Conservation (phyloP, 208 protist genomes). For the Herpetomonas samuelpessoai region DNA sequence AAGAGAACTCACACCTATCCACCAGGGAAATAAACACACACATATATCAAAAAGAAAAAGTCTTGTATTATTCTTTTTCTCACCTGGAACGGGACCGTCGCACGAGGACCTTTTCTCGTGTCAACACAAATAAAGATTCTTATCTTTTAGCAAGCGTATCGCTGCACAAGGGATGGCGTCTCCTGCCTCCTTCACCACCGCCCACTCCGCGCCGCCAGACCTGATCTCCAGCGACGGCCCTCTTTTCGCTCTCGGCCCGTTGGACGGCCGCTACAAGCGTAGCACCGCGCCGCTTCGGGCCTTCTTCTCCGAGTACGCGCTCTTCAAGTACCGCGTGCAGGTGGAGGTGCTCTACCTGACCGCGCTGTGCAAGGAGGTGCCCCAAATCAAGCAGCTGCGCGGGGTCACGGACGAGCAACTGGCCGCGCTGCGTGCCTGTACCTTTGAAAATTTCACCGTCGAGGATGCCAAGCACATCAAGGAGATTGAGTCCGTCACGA, state of each 20-base stretch:
- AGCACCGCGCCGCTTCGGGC: conserved; percentile 55
- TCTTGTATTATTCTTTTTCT: no score
- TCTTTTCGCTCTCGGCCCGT: conserved; percentile 89
- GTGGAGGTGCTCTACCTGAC: conserved; percentile 93
- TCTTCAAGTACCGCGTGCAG: conserved; percentile 89
- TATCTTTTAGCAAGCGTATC: no score
- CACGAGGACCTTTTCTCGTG: no score
- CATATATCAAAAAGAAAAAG: no score
- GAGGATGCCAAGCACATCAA: conserved; percentile 89
- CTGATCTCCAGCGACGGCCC: conserved; percentile 28
- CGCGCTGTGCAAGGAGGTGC: conserved; percentile 69
- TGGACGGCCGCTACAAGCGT: conserved; percentile 94
- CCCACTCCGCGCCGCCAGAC: conserved; percentile 8
- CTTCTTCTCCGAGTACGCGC: conserved; percentile 93
- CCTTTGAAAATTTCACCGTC: conserved; percentile 75
- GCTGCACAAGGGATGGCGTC: neutral
- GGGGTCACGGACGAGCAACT: conserved; percentile 56
- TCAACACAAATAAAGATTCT: no score
- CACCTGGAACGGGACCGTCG: no score
- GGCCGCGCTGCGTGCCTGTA: conserved; percentile 33
- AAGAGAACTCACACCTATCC: no score
- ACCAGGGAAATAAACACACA: no score
- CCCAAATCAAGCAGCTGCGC: conserved; percentile 47
- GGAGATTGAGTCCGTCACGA: conserved; percentile 91
- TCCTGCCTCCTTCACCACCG: conserved; percentile 14